phyloP scores from a whole-genome alignment of 495 filamentous ascomycete genomes.

The Hypoxylon trugodes region DNA sequence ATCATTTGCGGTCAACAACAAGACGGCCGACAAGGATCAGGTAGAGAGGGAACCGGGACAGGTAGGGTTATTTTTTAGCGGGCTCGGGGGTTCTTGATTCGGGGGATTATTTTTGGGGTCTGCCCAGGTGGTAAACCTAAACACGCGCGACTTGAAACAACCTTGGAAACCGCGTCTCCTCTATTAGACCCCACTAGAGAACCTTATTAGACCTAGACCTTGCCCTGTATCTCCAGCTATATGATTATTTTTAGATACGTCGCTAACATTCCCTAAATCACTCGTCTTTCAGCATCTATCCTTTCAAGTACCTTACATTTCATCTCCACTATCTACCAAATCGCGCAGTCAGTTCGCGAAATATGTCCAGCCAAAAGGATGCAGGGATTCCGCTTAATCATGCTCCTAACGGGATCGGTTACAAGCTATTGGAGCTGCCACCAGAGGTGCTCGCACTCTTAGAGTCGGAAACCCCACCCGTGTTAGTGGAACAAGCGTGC shows the following conservation, averaged over 20 bases:
- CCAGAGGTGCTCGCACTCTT: constrained; percentile 74
- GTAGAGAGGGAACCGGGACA: constrained; percentile 21
- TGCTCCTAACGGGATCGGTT: constrained; percentile 64
- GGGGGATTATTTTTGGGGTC: constrained; percentile 33
- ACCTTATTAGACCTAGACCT: too few species aligned
- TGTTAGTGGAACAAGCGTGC: constrained; percentile 53
- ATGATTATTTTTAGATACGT: too few species aligned
- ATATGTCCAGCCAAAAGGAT: constrained; percentile 72
- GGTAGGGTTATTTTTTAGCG: constrained; percentile 36
- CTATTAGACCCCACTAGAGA: constrained; percentile 7
- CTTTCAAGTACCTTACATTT: too few species aligned
- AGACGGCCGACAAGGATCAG: constrained; percentile 28
- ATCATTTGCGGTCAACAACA: constrained; percentile 37
- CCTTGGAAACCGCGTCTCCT: constrained; percentile 34
- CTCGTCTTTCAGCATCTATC: too few species aligned
- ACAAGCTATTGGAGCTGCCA: constrained; percentile 84
- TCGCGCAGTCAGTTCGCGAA: neutral
- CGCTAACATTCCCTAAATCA: too few species aligned
- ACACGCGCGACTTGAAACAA: constrained; percentile 23
- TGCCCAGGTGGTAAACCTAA: constrained; percentile 23
- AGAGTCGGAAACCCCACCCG: constrained; percentile 65
- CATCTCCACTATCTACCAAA: neutral
- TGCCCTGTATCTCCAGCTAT: too few species aligned
- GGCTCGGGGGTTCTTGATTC: constrained; percentile 11
- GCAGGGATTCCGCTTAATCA: constrained; percentile 70